Evolutionary conservation across 768 basidiomycete genomes (phyloP), one percentile per base, ranked within the genome.

Genomic region (Mycena crocata): DNA sequence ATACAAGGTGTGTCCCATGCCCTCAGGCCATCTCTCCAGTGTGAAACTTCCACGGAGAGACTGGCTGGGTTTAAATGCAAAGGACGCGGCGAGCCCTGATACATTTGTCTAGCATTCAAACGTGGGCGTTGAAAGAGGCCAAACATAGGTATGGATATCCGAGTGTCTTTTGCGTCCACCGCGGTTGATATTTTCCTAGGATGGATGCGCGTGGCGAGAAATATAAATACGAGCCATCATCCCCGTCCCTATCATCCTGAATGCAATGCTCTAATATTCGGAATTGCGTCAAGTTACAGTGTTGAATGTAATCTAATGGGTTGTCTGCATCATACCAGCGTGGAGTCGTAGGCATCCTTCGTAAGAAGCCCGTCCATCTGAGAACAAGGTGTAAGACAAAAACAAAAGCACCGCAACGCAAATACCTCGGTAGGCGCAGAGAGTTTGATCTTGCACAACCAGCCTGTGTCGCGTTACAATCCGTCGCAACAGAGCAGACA

Each of bases 171-270:
- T n/a, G n/a, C n/a, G n/a, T n/a, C n/a, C n/a, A n/a, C n/a, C n/a
- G n/a, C n/a, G n/a, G n/a, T n/a, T n/a, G n/a, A n/a, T n/a, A n/a
- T n/a, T n/a, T n/a, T n/a, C n/a, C n/a, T n/a, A n/a, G 95, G 68
- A 94, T 98, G 93, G 94, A 95, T 73, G 94, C 91, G 15, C 88
- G 95, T n/a, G 95, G 93, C 54, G 96, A 96, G 82, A 89, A 91
- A 75, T 91, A 92, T 77, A 88, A 92, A 83, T 95, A 96, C 75
- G 89, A 91, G 74, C 85, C 92, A 30, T 82, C 86, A 62, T 75
- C 78, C 46, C 66, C 79, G 65, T 70, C 73, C 67, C 65, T 75
- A 28, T 45, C 76, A 28, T 73, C 77, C 35, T 42, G 60, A 61
- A 50, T 59, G 17, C 48, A 68, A 32, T 39, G 3, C 65, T 35